Base-by-base conservation (phyloP, 768 basidiomycete species). In the Flagelloscypha sp. region DNA sequence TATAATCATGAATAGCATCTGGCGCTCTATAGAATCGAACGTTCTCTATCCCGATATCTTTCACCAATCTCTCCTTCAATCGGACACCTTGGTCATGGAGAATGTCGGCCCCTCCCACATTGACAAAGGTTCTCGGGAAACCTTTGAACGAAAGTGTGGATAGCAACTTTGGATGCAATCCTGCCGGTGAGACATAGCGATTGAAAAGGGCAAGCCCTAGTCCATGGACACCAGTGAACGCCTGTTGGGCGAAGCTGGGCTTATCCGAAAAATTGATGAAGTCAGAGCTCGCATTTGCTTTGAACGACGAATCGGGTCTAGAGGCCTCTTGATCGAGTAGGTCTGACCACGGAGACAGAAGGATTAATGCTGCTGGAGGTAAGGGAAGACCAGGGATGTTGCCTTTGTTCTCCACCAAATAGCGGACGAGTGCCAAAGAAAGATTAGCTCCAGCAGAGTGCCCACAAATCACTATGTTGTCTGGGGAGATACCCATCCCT, bases 391-490 rank as follows among this genome's bases (percentile, higher is more conserved):
- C 25, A 8, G 8, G 12, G 9, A 16, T 8, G 8, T 55, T 36
- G 19, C 47, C 48, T 21, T 57, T 56, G 53, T 76, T 55, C 40
- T 76, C 71, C 11, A 72, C 57, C 16, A 85, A 67, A 44, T 79
- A 79, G 4, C 76, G 74, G 7, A 62, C 67, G 28, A 84, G 63
- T 0, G 77, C 75, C 21, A 75, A 63, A 1, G 75, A 74, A 18
- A 87, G 70, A 53, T 87, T 82, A 4, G 67, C 86, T 3, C 86
- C 85, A 0, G 85, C 83, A 1, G 81, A 87, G 50, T 89, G 84
- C 3, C 85, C 86, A 13, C 63, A 63, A 15, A 87, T 33, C 36
- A 84, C 64, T 48, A 89, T 78, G 46, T 83, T 59, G 12, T 59
- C 52, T 0, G 83, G 71, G 2, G 61, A 43, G 50, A 84, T 76